Conservation (phyloP, 1,284 basidiomycete species). For the Takashimella tepidaria region DNA sequence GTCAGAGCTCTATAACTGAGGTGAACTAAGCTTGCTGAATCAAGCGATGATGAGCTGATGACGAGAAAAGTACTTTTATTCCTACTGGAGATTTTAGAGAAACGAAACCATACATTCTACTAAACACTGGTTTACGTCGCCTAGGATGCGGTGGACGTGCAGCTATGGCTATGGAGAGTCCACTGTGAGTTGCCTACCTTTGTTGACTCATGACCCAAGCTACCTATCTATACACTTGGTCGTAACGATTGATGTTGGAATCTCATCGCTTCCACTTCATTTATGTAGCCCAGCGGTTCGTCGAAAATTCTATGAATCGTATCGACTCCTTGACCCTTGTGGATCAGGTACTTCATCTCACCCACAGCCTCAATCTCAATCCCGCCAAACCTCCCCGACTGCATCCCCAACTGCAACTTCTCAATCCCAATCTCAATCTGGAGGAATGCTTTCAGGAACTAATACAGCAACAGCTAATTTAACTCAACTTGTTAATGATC, state of each 20-base stretch:
- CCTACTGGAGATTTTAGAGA: constrained; percentile 39
- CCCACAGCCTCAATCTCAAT: too few relatives aligned
- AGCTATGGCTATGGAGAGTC: constrained; percentile 39
- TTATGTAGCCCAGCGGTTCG: constrained; percentile 31
- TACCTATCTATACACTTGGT: too few relatives aligned
- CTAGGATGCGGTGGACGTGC: constrained; percentile 45
- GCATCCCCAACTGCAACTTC: neutral
- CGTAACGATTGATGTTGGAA: neutral
- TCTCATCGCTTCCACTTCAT: too few relatives aligned
- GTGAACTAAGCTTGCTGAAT: too few relatives aligned
- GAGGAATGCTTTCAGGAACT: too few relatives aligned
- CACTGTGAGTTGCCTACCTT: constrained; percentile 22
- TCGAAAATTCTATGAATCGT: constrained; percentile 41
- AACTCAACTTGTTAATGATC: constrained; percentile 15
- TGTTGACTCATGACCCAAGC: neutral
- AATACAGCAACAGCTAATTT: neutral
- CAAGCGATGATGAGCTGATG: neutral
- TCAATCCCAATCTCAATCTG: too few relatives aligned
- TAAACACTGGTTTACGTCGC: constrained; percentile 40
- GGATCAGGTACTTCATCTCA: constrained; percentile 2
- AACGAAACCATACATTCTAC: constrained; percentile 37
- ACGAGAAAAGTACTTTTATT: constrained; percentile 23
- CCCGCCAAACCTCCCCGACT: neutral
- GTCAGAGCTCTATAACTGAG: too few relatives aligned
- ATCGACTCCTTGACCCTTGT: constrained; percentile 29